Evolutionary conservation across 1,284 basidiomycete genomes (phyloP).

Genomic region (Neonothopanus nambi): DNA sequence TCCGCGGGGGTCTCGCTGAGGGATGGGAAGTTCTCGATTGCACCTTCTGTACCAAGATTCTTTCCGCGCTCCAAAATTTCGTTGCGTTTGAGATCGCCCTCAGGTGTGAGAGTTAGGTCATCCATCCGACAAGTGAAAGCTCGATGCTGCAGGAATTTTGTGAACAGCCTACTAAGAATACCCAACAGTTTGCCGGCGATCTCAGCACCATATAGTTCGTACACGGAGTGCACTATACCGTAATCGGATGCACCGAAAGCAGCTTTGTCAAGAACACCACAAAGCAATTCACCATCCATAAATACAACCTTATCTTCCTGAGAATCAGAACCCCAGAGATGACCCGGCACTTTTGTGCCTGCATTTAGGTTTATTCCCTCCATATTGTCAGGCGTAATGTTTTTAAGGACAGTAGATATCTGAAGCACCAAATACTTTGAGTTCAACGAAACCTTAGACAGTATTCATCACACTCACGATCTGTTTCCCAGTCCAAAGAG

Average conservation of each 20-base stretch:
- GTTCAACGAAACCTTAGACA: too few relatives aligned
- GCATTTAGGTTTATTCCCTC: conserved; percentile 86
- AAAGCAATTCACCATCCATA: conserved; percentile 90
- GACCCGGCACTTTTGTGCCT: conserved; percentile 85
- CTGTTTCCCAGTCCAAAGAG: conserved; percentile 98
- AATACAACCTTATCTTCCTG: conserved; percentile 89
- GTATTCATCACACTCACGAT: conserved; percentile 58
- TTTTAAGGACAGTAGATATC: conserved; percentile 92
- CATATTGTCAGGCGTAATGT: conserved; percentile 84
- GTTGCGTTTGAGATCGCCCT: conserved; percentile 75
- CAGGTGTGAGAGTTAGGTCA: conserved; percentile 87
- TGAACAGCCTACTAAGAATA: conserved; percentile 91
- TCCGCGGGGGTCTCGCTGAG: conserved; percentile 49
- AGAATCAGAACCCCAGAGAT: conserved; percentile 80
- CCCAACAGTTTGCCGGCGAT: conserved; percentile 91
- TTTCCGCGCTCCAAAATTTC: conserved; percentile 71
- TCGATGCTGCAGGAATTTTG: conserved; percentile 95
- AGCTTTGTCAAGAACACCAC: conserved; percentile 95
- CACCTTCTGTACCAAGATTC: conserved; percentile 82
- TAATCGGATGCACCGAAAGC: conserved; percentile 97
- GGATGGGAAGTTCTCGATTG: conserved; percentile 88
- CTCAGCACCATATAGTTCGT: conserved; percentile 95
- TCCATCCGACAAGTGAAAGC: conserved; percentile 99
- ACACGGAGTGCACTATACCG: conserved; percentile 97
- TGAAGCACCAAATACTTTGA: conserved; percentile 30